These are phyloP conservation scores for Harrya chromipes DNA, from an alignment of 768 basidiomycete genomes.

Conservation along the genomic window DNA sequence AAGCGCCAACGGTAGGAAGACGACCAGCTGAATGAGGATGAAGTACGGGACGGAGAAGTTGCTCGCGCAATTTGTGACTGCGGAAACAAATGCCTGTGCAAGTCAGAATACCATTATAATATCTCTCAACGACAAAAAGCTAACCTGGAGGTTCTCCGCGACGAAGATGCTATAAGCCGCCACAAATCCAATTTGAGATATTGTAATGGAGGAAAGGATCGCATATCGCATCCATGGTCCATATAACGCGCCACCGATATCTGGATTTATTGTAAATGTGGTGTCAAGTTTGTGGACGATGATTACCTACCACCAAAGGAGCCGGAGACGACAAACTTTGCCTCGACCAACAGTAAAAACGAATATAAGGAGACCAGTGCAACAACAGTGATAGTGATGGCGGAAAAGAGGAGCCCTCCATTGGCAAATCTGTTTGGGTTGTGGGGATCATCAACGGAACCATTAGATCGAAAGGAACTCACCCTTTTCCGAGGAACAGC, in stretches of 20 bases:
- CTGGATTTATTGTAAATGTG: slow-evolving; percentile 36
- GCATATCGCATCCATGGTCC: slow-evolving; percentile 90
- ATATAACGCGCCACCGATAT: slow-evolving; percentile 90
- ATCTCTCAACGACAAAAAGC: background rate
- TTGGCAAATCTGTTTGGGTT: slow-evolving; percentile 73
- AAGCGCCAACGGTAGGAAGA: slow-evolving; percentile 89
- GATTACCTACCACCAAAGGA: slow-evolving; percentile 81
- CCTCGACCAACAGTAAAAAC: slow-evolving; percentile 85
- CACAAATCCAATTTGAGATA: slow-evolving; percentile 90
- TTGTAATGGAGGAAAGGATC: slow-evolving; percentile 81
- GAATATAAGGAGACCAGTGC: slow-evolving; percentile 88
- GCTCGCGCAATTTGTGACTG: slow-evolving; percentile 71
- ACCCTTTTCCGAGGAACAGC: slow-evolving; percentile 94
- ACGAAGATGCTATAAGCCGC: slow-evolving; percentile 95
- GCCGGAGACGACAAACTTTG: slow-evolving; percentile 86
- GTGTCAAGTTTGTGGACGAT: background rate
- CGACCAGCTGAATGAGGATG: slow-evolving; percentile 77
- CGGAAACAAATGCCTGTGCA: slow-evolving; percentile 76
- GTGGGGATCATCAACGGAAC: slow-evolving; percentile 5
- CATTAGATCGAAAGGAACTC: slow-evolving; percentile 7
- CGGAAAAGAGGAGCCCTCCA: slow-evolving; percentile 90
- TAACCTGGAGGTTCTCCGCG: slow-evolving; percentile 75
- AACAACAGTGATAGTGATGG: slow-evolving; percentile 71
- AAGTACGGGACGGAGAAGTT: slow-evolving; percentile 70
- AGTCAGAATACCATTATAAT: background rate